phyloP scores from a whole-genome alignment of 1,284 basidiomycete species.

The Schizophyllum commune region DNA sequence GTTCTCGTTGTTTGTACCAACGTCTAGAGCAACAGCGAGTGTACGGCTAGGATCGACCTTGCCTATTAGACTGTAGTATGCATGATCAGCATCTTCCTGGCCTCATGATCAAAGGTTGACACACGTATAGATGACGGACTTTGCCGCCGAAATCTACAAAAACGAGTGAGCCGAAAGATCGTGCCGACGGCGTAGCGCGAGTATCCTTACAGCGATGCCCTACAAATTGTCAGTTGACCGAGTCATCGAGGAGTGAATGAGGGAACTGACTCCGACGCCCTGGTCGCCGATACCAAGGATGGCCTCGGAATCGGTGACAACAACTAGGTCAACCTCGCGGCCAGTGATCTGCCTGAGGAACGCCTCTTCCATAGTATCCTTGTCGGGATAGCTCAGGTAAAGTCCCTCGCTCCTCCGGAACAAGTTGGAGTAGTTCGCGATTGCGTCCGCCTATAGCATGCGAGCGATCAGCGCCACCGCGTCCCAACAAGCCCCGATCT shows the following conservation, averaged over 20 bases:
- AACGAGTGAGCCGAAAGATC: constrained; percentile 8
- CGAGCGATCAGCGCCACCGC: neutral
- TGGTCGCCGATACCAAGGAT: constrained; percentile 79
- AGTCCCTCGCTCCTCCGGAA: constrained; percentile 70
- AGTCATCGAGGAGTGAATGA: neutral
- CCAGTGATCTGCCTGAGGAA: constrained; percentile 38
- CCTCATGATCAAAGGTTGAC: constrained; percentile 14
- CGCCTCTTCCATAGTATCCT: constrained; percentile 69
- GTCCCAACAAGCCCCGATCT: neutral
- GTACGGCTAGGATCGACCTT: constrained; percentile 71
- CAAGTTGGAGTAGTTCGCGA: constrained; percentile 72
- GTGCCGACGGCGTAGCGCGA: neutral
- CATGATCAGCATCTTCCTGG: neutral
- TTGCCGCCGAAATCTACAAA: constrained; percentile 75
- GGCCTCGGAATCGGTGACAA: constrained; percentile 78
- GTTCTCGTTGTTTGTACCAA: constrained; percentile 69
- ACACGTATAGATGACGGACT: constrained; percentile 77
- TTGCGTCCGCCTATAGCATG: constrained; percentile 57
- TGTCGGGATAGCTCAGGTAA: constrained; percentile 57
- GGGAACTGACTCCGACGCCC: constrained; percentile 25
- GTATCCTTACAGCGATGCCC: constrained; percentile 34
- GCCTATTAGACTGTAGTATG: constrained; percentile 52
- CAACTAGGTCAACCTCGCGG: constrained; percentile 38
- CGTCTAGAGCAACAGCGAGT: constrained; percentile 64
- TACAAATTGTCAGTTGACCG: constrained; percentile 17